phyloP scores from a whole-genome alignment of 257 asterid genomes.

The Eustoma russellianum region DNA sequence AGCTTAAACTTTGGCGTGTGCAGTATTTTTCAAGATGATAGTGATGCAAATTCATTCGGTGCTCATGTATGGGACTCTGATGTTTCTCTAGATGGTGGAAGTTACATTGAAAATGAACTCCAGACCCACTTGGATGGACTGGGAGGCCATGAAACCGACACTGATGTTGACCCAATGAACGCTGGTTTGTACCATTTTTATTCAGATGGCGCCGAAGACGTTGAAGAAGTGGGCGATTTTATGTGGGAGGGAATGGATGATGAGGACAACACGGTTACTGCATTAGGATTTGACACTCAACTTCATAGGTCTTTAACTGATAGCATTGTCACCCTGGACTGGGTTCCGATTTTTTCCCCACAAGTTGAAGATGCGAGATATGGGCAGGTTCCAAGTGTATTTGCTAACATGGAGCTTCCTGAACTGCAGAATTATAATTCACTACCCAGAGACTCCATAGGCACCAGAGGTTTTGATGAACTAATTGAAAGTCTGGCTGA shows the following conservation, averaged over 20 bases:
- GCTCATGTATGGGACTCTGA: constrained; percentile 66
- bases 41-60: constrained; percentile 49
- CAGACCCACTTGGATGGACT: constrained; percentile 34
- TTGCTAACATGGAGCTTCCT: constrained; percentile 27
- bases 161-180: constrained; percentile 91
- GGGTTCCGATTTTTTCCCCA: constrained; percentile 27
- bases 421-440: constrained; percentile 26
- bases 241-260: constrained; percentile 59
- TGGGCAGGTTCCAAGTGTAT: constrained; percentile 19
- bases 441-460: constrained; percentile 37
- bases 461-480: constrained; percentile 41
- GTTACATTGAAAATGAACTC: constrained; percentile 43
- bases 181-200: constrained; percentile 69
- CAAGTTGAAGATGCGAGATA: constrained; percentile 27
- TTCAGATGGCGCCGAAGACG: constrained; percentile 51
- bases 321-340: constrained; percentile 17
- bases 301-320: constrained; percentile 19
- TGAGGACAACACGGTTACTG: constrained; percentile 27
- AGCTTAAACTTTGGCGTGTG: constrained; percentile 58
- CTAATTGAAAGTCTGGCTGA: constrained; percentile 56
- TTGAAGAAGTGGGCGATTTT: constrained; percentile 25
- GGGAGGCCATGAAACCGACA: constrained; percentile 58
- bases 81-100: constrained; percentile 58
- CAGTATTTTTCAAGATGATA: constrained; percentile 44
- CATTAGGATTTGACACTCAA: constrained; percentile 23